phyloP scores from a whole-genome alignment of 106 monocot species.

The Phalaenopsis equestris region DNA sequence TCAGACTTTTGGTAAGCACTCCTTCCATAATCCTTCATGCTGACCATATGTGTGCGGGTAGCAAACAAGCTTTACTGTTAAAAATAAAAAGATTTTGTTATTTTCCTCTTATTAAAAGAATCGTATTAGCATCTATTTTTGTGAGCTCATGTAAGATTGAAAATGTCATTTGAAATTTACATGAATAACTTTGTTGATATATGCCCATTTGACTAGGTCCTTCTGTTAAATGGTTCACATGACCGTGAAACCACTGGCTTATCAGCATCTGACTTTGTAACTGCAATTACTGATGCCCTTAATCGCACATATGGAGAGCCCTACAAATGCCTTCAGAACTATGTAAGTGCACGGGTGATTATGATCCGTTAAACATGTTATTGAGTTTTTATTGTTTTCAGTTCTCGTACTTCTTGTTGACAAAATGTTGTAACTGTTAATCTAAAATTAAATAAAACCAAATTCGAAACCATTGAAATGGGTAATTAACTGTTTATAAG shows the following conservation, averaged over 20 bases:
- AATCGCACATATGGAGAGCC: constrained; percentile 78
- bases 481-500: neutral
- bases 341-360: constrained; percentile 35
- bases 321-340: constrained; percentile 52
- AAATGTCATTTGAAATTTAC: neutral
- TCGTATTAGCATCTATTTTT: neutral
- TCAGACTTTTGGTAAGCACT: neutral
- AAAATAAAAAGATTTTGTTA: neutral
- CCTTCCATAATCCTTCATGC: neutral
- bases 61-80: neutral
- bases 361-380: no score
- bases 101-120: neutral
- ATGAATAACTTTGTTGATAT: neutral
- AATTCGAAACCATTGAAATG: neutral
- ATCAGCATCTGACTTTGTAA: constrained; percentile 79
- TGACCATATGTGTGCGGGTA: neutral
- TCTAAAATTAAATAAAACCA: neutral
- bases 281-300: constrained; percentile 89
- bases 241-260: constrained; percentile 85
- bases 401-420: neutral
- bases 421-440: neutral
- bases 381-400: neutral
- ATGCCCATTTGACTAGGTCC: constrained; percentile 36
- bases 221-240: constrained; percentile 85
- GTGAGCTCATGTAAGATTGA: neutral